These are phyloP conservation scores for Aethionema arabicum DNA, from an alignment of 345 rosid species.

Conservation along the genomic window DNA sequence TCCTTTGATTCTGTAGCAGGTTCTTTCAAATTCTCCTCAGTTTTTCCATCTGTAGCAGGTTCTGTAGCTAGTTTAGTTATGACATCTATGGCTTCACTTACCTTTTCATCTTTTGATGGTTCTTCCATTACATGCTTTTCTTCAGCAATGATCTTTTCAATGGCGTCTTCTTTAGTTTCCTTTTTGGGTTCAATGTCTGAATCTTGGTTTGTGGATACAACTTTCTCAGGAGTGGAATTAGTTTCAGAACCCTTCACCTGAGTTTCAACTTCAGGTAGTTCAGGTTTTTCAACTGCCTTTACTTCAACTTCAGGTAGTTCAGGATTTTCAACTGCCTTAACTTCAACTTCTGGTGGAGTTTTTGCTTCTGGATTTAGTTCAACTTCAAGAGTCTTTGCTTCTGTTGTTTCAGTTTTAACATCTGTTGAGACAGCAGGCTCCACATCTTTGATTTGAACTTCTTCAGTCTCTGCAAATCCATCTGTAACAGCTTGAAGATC, in stretches of 20 bases:
- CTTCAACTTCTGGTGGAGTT: slow-evolving; percentile 22
- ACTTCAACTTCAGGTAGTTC: slow-evolving; percentile 21
- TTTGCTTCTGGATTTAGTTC: slow-evolving; percentile 26
- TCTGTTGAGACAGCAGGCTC: not conserved
- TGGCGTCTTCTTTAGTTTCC: slow-evolving; percentile 16
- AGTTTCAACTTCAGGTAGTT: slow-evolving; percentile 26
- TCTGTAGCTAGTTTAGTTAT: slow-evolving; percentile 16
- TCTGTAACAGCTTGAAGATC: slow-evolving; percentile 24
- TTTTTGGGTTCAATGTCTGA: slow-evolving; percentile 13
- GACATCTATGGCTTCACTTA: slow-evolving; percentile 15
- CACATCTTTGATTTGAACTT: slow-evolving; percentile 17
- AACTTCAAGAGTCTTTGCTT: slow-evolving; percentile 12
- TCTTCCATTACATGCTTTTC: slow-evolving; percentile 30
- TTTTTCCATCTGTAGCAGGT: slow-evolving; percentile 18
- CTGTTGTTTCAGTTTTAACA: not conserved
- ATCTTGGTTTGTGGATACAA: slow-evolving; percentile 7
- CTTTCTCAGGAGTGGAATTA: slow-evolving; percentile 14
- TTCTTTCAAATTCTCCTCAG: slow-evolving; percentile 30
- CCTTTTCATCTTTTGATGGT: slow-evolving; percentile 27
- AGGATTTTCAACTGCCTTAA: slow-evolving; percentile 23
- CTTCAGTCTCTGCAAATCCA: slow-evolving; percentile 23
- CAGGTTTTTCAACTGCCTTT: slow-evolving; percentile 24
- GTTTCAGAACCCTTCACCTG: slow-evolving; percentile 24
- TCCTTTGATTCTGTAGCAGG: slow-evolving; percentile 20
- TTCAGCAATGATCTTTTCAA: slow-evolving; percentile 29